Evolutionary conservation across 208 protist species (phyloP).

Genomic region (Trypanosoma mega): DNA sequence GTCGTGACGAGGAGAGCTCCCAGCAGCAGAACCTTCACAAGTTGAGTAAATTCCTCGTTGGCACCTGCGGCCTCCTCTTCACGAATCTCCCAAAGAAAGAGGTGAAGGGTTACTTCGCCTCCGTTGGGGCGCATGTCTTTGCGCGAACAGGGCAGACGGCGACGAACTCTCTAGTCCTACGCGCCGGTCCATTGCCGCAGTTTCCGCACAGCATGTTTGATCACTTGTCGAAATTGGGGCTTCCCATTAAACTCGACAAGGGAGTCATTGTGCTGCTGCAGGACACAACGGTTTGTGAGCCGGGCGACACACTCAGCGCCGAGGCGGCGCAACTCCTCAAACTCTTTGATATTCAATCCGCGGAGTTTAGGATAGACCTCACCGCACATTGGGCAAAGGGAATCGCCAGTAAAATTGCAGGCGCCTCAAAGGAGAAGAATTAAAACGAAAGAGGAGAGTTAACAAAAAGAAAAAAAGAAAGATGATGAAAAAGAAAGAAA

Average conservation of each 20-base stretch:
- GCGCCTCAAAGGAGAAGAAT: constrained; percentile 17
- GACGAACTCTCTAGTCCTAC: constrained; percentile 67
- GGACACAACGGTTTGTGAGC: constrained; percentile 89
- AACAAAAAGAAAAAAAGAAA: background rate
- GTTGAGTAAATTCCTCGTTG: constrained; percentile 78
- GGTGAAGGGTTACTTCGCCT: constrained; percentile 90
- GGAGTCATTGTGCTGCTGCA: constrained; percentile 88
- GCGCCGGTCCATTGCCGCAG: constrained; percentile 73
- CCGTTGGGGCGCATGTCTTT: constrained; percentile 77
- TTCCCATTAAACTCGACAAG: constrained; percentile 90
- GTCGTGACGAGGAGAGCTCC: constrained; percentile 76
- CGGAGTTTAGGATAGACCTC: constrained; percentile 82
- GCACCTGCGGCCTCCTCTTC: constrained; percentile 91
- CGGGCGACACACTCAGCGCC: constrained; percentile 86
- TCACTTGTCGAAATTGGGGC: constrained; percentile 88
- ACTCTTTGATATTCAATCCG: constrained; percentile 80
- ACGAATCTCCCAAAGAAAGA: constrained; percentile 88
- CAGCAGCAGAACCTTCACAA: constrained; percentile 87
- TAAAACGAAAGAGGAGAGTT: background rate
- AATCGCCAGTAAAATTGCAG: constrained; percentile 70
- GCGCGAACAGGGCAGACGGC: constrained; percentile 81
- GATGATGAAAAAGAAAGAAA: constrained; percentile 1
- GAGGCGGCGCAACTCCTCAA: constrained; percentile 91
- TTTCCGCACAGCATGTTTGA: constrained; percentile 94
- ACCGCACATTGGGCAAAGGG: constrained; percentile 89